Evolutionary conservation across 2,329 filamentous ascomycete species (phyloP), one percentile per base, ranked within the genome.

Genomic region (Aspergillus alliaceus): DNA sequence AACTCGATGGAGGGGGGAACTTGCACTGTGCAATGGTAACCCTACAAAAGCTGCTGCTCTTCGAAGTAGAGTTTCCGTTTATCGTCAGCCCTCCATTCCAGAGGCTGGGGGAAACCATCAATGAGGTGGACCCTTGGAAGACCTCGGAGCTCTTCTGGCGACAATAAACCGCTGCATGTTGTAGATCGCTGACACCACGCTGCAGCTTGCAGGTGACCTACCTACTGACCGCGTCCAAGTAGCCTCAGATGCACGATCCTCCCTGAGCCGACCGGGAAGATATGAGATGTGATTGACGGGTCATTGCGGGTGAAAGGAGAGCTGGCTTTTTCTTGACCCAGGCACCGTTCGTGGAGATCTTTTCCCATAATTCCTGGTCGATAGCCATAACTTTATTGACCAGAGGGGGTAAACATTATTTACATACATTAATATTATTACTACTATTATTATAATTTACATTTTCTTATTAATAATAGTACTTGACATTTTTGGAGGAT

Each of bases 161-260:
- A 57, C 37, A 42, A 48, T 47, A 59, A 18, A n/a, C 15, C 46
- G 40, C 59, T 58, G 58, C 34, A 54, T 59, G 50, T 42, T 27
- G 56, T 48, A 58, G 58, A 60, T 62, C 54, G 35, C 34, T 60
- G 57, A 59, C 58, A 57, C 51, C 54, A 51, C 58, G 46, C 37
- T 56, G 44, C 58, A 49, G 50, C 54, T 34, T 57, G 53, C 58
- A 59, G 55, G 46, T 64, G 62, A 63, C 62, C 56, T 51, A 46
- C 48, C 57, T 49, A 54, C 52, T 59, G 53, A 58, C 44, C 25
- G 48, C 39, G 49, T 52, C 25, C 57, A 57, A 55, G 51, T 57
- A 57, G 52, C 55, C 51, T 59, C 51, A 56, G 44, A 54, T 52
- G 51, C 54, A 57, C 39, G 34, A 50, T 47, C 49, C 57, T 58